phyloP scores from a whole-genome alignment of 129 eudicot genomes.

The Kitagawia praeruptora region DNA sequence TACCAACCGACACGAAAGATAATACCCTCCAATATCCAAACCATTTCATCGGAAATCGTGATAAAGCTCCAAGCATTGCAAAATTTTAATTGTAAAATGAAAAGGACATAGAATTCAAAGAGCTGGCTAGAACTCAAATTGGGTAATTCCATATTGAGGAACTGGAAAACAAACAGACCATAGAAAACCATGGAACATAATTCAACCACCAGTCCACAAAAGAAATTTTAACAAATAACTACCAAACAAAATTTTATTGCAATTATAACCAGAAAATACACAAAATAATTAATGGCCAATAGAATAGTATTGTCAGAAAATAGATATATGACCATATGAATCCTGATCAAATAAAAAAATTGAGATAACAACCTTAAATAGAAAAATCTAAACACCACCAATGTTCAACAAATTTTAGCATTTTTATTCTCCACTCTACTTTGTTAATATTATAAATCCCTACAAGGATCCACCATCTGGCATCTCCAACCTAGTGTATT shows the following conservation, averaged over 20 bases:
- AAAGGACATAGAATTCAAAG: constrained; percentile 2
- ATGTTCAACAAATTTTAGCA: background rate
- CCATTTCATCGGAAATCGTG: constrained; percentile 6
- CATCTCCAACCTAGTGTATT: no score
- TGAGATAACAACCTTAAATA: background rate
- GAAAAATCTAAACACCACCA: background rate
- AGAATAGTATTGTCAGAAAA: background rate
- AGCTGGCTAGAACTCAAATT: constrained; percentile 10
- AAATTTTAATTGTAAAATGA: background rate
- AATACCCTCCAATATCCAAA: constrained; percentile 8
- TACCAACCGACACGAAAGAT: background rate
- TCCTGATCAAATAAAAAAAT: background rate
- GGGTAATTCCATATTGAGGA: constrained; percentile 12
- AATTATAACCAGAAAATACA: constrained; percentile 2
- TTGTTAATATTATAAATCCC: no score
- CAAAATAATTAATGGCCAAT: background rate
- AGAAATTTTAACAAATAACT: constrained; percentile 1
- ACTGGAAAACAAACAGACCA: constrained; percentile 9
- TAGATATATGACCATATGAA: background rate
- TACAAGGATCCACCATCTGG: no score
- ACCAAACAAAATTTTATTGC: background rate
- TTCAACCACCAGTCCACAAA: constrained; percentile 18
- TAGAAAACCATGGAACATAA: constrained; percentile 14
- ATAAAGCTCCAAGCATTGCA: background rate
- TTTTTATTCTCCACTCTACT: no score